These are phyloP conservation scores for Pseudodiploospora longispora DNA, from an alignment of 2,329 filamentous ascomycete genomes.

Conservation along the genomic window DNA sequence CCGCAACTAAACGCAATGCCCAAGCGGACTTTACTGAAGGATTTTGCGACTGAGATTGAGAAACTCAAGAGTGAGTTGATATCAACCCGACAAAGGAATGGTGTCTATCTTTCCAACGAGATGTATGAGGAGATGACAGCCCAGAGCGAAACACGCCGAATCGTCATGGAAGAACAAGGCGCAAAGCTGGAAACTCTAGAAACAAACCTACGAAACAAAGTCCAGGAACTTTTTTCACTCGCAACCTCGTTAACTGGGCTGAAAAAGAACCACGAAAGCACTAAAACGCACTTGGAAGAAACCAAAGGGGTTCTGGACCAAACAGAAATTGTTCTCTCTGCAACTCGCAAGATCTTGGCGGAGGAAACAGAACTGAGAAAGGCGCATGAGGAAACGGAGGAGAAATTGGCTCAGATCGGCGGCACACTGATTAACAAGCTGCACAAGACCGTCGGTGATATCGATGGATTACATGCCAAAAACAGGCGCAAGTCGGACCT, in stretches of 20 bases:
- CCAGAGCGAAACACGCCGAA: slow-evolving; percentile 84
- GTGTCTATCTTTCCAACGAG: slow-evolving; percentile 86
- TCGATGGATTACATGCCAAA: slow-evolving; percentile 77
- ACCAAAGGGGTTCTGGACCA: slow-evolving; percentile 78
- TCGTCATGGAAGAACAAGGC: slow-evolving; percentile 84
- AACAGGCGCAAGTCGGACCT: slow-evolving; percentile 78
- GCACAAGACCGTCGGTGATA: slow-evolving; percentile 68
- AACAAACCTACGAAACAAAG: slow-evolving; percentile 81
- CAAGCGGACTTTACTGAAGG: slow-evolving; percentile 84
- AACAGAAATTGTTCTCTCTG: slow-evolving; percentile 73
- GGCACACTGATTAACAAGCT: slow-evolving; percentile 71
- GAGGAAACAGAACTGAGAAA: slow-evolving; percentile 75
- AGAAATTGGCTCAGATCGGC: slow-evolving; percentile 65
- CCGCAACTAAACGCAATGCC: slow-evolving; percentile 91
- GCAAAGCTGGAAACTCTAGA: slow-evolving; percentile 92
- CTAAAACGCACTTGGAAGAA: slow-evolving; percentile 62
- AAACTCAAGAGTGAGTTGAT: slow-evolving; percentile 91
- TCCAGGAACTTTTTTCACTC: slow-evolving; percentile 81
- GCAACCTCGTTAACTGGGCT: slow-evolving; percentile 81
- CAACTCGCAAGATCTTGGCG: slow-evolving; percentile 66
- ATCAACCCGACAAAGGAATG: slow-evolving; percentile 84
- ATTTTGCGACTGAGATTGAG: slow-evolving; percentile 89
- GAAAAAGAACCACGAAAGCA: slow-evolving; percentile 83
- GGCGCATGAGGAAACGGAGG: slow-evolving; percentile 80
- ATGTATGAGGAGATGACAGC: slow-evolving; percentile 85